phyloP scores from a whole-genome alignment of 768 basidiomycete species.

The Tricholoma furcatifolium region DNA sequence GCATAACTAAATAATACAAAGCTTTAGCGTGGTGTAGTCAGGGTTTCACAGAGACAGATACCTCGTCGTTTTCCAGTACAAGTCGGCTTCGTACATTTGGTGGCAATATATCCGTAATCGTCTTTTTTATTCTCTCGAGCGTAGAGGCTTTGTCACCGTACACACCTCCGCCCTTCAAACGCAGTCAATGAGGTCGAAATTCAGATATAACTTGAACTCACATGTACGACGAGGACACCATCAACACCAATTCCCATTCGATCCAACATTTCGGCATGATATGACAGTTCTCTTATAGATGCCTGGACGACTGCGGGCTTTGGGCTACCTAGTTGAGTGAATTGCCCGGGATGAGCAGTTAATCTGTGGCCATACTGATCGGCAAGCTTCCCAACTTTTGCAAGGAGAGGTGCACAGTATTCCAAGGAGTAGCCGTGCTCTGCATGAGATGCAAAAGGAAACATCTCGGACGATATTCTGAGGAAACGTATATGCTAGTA shows the following conservation, averaged over 20 bases:
- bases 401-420: conserved; percentile 60
- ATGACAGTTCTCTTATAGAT: conserved; percentile 76
- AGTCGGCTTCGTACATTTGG: conserved; percentile 67
- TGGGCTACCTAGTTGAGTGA: conserved; percentile 79
- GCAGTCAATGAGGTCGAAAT: background rate
- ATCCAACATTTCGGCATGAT: conserved; percentile 88
- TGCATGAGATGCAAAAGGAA: conserved; percentile 86
- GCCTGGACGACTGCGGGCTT: conserved; percentile 71
- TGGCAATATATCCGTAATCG: conserved; percentile 58
- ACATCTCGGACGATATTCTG: conserved; percentile 88
- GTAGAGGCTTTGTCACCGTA: conserved; percentile 80
- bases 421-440: conserved; percentile 79
- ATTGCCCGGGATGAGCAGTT: conserved; percentile 90
- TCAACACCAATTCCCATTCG: conserved; percentile 81
- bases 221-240: conserved; percentile 86
- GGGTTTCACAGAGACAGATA: conserved; percentile 28
- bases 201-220: conserved; percentile 26
- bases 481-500: conserved; percentile 76
- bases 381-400: conserved; percentile 62
- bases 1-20: conserved; percentile 48
- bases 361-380: conserved; percentile 73
- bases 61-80: conserved; percentile 95
- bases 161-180: conserved; percentile 67
- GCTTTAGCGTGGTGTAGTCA: background rate
- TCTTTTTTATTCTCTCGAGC: conserved; percentile 69